Evolutionary conservation across 208 protist species (phyloP), one percentile per base, ranked within the genome.

Genomic region (Crithidia bombi): DNA sequence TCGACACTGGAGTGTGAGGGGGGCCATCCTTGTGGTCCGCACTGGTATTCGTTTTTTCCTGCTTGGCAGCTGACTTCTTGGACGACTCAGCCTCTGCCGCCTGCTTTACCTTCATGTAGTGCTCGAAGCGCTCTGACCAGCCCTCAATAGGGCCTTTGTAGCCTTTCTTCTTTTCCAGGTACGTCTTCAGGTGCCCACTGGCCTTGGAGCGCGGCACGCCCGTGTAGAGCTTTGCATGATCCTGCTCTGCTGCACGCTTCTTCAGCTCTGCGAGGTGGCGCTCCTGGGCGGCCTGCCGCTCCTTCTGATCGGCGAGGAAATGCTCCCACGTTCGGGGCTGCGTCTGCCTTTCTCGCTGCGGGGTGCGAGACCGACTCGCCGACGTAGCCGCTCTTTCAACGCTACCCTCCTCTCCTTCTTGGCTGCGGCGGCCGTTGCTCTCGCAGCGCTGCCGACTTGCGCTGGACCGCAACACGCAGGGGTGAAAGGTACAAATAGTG

Each of bases 131-230:
- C 56, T 75, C 73, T 3, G 77, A 63, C 79, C 79, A 83, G 25
- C 76, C 81, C 26, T 64, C 67, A 25, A 86, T 69, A 17, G 82
- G 79, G 14, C 75, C 80, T 28, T 75, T 70, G 75, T 85, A 86
- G 11, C 71, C 61, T 30, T 69, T 75, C 49, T 78, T 73, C 57
- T 74, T 78, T 33, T 84, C 78, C 26, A 80, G 56, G 57, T 80
- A 73, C 15, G 51, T 49, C 52, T 61, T 67, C 30, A 81, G 80
- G 26, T 77, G 68, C 28, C 57, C 47, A 33, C 69, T 56, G 35
- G 70, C 41, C 30, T 73, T 75, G 28, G 65, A 74, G 10, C 50
- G 62, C n/a, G 65, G 65, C 11, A 72, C 51, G 23, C 64, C 21
- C 21, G 56, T 36, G 32, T 39, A 56, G 14, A 63, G 56, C 26